A percentile compares a stretch with the other conserved stretches of the same genome.
These are phyloP conservation scores for Globisporangium nunn DNA, from an alignment of 352 stramenopile genomes.

Conservation along the genomic window DNA sequence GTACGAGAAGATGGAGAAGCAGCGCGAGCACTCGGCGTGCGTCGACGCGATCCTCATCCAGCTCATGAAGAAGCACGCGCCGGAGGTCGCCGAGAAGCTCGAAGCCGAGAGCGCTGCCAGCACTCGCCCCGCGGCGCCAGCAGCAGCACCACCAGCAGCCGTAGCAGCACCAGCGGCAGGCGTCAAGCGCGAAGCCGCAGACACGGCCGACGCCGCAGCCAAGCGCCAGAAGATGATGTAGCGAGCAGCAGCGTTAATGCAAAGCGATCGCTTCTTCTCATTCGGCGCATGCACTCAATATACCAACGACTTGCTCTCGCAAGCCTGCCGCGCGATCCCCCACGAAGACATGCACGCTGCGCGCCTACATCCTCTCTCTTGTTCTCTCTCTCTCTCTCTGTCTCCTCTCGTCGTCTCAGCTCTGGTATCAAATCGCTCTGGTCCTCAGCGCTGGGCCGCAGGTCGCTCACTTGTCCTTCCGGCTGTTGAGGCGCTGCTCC, in stretches of 20 bases:
- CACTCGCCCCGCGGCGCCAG: conserved; percentile 4
- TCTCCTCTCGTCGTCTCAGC: background rate
- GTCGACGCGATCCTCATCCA: conserved; percentile 80
- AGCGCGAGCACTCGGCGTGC: conserved; percentile 75
- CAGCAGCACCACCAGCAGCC: background rate
- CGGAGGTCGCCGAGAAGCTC: conserved; percentile 75
- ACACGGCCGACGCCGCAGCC: conserved; percentile 7
- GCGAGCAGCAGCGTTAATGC: background rate
- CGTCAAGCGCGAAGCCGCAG: conserved; percentile 21
- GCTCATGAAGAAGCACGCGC: conserved; percentile 83
- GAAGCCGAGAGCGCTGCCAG: conserved; percentile 32
- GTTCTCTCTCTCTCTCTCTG: background rate
- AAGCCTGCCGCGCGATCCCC: background rate
- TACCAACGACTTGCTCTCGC: background rate
- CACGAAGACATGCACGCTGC: background rate
- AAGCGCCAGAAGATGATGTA: conserved; percentile 66
- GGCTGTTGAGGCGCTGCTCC: conserved; percentile 10
- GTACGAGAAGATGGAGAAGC: conserved; percentile 83
- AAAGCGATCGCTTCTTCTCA: background rate
- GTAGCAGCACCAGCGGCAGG: conserved; percentile 3
- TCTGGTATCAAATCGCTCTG: background rate
- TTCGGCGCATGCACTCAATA: background rate
- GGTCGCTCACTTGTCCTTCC: background rate
- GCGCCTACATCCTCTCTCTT: background rate
- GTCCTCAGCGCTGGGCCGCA: no score